A percentile compares a stretch with the other conserved stretches of the same genome.
These are phyloP conservation scores for Bromus sterilis DNA, from an alignment of 176 grass and related monocot genomes.

Conservation along the genomic window DNA sequence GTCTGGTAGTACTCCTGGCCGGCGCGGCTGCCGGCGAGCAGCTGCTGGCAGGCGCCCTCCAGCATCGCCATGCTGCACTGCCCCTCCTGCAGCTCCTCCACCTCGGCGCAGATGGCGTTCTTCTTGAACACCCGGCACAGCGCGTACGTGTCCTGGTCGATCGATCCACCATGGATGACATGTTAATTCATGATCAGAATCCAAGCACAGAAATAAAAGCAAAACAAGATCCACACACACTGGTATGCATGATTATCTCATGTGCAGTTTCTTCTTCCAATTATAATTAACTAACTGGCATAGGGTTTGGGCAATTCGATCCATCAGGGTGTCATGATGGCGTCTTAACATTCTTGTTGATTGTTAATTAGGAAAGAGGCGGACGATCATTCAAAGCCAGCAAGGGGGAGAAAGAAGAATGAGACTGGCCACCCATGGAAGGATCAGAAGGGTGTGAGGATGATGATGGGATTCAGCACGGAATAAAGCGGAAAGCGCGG, in stretches of 20 bases:
- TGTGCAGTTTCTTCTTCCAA: neutral
- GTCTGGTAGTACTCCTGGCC: conserved; percentile 52
- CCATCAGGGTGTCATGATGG: neutral
- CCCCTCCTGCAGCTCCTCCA: conserved; percentile 53
- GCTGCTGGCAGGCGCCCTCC: conserved; percentile 35
- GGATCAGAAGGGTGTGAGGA: conserved; percentile 15
- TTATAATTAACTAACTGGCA: neutral
- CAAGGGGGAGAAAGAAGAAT: conserved; percentile 33
- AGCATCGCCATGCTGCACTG: conserved; percentile 57
- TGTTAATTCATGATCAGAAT: neutral
- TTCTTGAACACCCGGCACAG: conserved; percentile 88
- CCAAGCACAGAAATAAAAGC: neutral
- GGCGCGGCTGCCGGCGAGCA: conserved; percentile 5
- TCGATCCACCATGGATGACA: neutral
- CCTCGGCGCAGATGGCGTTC: conserved; percentile 48
- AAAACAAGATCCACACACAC: conserved; percentile 5
- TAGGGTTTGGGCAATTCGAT: neutral
- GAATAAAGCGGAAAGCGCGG: conserved; percentile 62
- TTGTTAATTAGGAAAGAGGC: neutral
- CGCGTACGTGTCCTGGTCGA: conserved; percentile 72
- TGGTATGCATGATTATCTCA: conserved; percentile 13
- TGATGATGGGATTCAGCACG: conserved; percentile 48
- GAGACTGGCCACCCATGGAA: neutral
- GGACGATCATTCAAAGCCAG: neutral
- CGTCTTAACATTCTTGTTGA: neutral